Evolutionary conservation across 768 basidiomycete genomes (phyloP).

Genomic region (Hemileccinum rubropunctum): DNA sequence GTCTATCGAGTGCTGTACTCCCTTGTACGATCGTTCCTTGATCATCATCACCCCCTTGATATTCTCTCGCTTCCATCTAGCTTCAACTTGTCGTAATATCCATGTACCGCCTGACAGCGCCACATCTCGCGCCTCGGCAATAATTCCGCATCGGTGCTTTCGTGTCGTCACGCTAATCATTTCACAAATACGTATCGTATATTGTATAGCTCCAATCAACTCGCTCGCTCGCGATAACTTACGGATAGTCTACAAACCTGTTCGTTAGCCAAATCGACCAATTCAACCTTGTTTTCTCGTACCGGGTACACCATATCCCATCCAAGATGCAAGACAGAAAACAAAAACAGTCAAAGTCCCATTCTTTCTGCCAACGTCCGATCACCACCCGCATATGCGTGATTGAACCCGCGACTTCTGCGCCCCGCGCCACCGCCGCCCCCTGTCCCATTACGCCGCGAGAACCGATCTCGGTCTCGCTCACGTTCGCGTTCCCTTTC

Average conservation of each 20-base stretch:
- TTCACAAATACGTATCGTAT: slow-evolving; percentile 30
- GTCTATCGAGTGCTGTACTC: too few species aligned
- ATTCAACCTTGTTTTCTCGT: slow-evolving; percentile 14
- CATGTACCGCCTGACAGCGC: background rate
- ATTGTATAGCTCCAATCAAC: slow-evolving; percentile 19
- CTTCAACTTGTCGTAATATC: background rate
- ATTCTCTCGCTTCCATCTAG: slow-evolving; percentile 2
- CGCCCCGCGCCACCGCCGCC: slow-evolving; percentile 38
- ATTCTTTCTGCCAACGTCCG: slow-evolving; percentile 86
- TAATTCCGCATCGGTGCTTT: too few species aligned
- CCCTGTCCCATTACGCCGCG: slow-evolving; percentile 43
- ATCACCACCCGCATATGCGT: slow-evolving; percentile 42
- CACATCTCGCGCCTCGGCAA: background rate
- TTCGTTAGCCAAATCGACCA: too few species aligned
- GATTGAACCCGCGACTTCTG: slow-evolving; percentile 38
- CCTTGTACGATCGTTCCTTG: too few species aligned
- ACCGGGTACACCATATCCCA: slow-evolving; percentile 40
- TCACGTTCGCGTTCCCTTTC: slow-evolving; percentile 36
- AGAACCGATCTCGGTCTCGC: slow-evolving; percentile 38
- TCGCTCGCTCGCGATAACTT: slow-evolving; percentile 19
- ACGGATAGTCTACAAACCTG: slow-evolving; percentile 30
- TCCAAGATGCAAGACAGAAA: slow-evolving; percentile 19
- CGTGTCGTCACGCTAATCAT: too few species aligned
- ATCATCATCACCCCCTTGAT: too few species aligned
- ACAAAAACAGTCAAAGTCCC: slow-evolving; percentile 51